Evolutionary conservation across 1,139 yeast species (phyloP), one percentile per base, ranked within the genome.

Genomic region (Maudiozyma humilis): DNA sequence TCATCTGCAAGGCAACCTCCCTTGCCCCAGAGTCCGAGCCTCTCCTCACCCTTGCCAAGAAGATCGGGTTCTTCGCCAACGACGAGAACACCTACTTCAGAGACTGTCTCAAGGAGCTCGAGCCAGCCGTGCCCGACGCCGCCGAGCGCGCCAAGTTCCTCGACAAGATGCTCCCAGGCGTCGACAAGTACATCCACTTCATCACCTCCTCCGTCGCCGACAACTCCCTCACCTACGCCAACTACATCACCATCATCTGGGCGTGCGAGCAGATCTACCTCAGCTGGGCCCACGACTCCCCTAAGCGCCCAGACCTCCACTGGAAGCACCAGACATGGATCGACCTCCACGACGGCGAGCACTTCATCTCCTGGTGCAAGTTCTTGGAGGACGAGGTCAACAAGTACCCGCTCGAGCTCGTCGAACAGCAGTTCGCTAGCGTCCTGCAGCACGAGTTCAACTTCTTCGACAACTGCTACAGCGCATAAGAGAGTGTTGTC

Each of bases 261-360:
- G 65, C 68, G 14, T 72, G 75, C 71, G 81, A 76, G 50, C 67
- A 68, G 41, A 72, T 73, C 1, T 76, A 76, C 49, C 64, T 73
- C 37, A 72, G 68, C 14, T 76, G 80, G 80, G 78, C 78, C 1
- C 66, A 68, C 33, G 52, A 60, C 36, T 41, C 48, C 18, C 59
- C 59, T 32, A 51, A 49, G 47, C 44, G 68, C 1, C 43, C 51
- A 2, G 54, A 62, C 34, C 60, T 75, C 32, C 64, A 64, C 25
- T 73, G 71, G 63, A 73, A 72, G 51, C 62, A 71, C 47, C 67
- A 68, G 43, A 76, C 72, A 42, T 76, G 80, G 81, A 70, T 75
- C 36, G 62, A 61, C 48, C 57, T 76, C 47, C 76, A 76, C 56
- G 65, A 72, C 51, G 78, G 80, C 20, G 61, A 62, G 12, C 70